These are phyloP conservation scores for Flaveria robusta DNA, from an alignment of 129 eudicot genomes.

Conservation along the genomic window DNA sequence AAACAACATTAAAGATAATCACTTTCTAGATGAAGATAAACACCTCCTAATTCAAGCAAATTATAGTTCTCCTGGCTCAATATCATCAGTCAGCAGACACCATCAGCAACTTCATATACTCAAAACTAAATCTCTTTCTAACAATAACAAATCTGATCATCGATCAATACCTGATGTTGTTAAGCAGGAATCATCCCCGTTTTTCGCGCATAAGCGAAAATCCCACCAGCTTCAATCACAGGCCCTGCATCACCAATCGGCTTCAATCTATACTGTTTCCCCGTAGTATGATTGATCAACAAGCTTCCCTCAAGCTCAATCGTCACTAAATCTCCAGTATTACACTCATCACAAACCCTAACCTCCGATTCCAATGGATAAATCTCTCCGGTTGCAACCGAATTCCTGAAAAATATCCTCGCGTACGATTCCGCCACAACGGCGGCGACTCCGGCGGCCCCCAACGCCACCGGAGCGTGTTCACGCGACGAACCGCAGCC, in stretches of 20 bases:
- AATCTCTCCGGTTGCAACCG: conserved; percentile 91
- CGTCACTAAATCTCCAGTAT: conserved; percentile 81
- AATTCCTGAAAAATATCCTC: conserved; percentile 88
- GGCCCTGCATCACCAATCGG: conserved; percentile 99
- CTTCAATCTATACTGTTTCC: conserved; percentile 81
- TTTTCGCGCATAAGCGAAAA: conserved; percentile 86
- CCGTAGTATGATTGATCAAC: conserved; percentile 85
- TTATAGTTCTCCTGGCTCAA: neutral
- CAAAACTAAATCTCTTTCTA: neutral
- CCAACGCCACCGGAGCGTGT: conserved; percentile 96
- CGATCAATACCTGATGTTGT: conserved; percentile 6
- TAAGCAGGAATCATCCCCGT: conserved; percentile 90
- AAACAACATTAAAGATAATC: too few relatives aligned
- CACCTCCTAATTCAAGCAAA: neutral
- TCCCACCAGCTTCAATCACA: conserved; percentile 97
- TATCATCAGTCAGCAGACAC: neutral
- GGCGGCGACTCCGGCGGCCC: conserved; percentile 81
- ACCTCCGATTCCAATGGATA: conserved; percentile 86
- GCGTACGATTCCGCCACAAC: conserved; percentile 97
- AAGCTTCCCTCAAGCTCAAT: conserved; percentile 66
- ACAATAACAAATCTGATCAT: neutral
- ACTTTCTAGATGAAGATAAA: neutral
- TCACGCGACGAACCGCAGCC: conserved; percentile 98
- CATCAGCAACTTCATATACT: neutral
- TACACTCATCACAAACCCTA: conserved; percentile 91